Conservation (phyloP, 164 flowering plant species). For the Vitis labrusca region DNA sequence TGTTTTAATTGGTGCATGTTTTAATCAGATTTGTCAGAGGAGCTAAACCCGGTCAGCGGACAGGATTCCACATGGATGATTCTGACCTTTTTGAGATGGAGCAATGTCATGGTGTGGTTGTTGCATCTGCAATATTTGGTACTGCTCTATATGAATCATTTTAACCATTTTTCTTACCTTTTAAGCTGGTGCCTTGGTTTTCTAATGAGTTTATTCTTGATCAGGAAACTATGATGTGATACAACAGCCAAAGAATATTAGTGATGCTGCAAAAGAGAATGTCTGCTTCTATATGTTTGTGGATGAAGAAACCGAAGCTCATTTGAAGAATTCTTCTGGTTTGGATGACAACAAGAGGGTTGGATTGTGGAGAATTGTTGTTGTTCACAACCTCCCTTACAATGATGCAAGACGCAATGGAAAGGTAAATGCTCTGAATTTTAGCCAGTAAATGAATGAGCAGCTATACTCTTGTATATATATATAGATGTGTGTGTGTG, state of each 20-base stretch:
- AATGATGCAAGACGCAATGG: constrained; percentile 31
- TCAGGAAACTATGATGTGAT: constrained; percentile 24
- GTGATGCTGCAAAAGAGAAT: constrained; percentile 20
- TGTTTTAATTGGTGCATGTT: background rate
- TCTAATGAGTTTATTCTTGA: constrained; percentile 4
- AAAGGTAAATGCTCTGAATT: constrained; percentile 11
- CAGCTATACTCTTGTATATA: background rate
- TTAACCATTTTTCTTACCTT: background rate
- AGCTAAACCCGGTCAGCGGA: constrained; percentile 68
- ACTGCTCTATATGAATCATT: constrained; percentile 11
- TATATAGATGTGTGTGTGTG: background rate
- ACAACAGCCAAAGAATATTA: constrained; percentile 25
- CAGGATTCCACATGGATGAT: constrained; percentile 93
- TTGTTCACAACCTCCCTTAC: constrained; percentile 23
- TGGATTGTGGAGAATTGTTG: constrained; percentile 26
- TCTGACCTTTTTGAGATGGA: constrained; percentile 85
- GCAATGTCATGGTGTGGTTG: constrained; percentile 79
- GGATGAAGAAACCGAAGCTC: constrained; percentile 26
- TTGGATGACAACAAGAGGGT: constrained; percentile 17
- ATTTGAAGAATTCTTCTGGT: constrained; percentile 15
- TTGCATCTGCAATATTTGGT: constrained; percentile 91
- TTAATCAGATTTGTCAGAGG: constrained; percentile 77
- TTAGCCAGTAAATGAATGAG: background rate
- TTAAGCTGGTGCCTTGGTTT: background rate
- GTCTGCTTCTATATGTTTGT: constrained; percentile 28